Base-by-base conservation (phyloP, 108 stramenopile genomes). In the Stephanodiscus minutulus region DNA sequence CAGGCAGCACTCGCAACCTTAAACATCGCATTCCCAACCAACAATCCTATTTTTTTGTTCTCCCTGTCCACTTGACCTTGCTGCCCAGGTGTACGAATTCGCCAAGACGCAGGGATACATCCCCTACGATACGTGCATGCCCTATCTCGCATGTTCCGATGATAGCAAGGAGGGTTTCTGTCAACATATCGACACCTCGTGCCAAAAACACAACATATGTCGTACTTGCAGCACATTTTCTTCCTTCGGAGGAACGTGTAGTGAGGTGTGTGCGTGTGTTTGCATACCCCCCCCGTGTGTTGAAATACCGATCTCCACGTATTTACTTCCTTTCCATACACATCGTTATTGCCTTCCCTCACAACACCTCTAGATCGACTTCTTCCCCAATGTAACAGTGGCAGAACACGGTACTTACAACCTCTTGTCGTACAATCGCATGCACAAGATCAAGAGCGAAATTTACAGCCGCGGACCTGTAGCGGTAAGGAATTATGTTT, bases 381-480 rank as follows among this genome's bases (percentile, higher is more conserved):
- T 61, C 18, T 90, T 91, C 73, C 93, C 93, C 27, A 91, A 94
- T 79, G 91, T 89, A 29, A 90, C 92, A 1, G 75, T 96, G 27
- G 92, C 87, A 33, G 97, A 98, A 70, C 95, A 95, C 79, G 97
- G 97, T 59, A 78, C 79, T 22, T 91, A 91, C 55, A 64, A 73
- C 39, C 61, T 74, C 44, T 43, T 76, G 57, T 61, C 87, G 64
- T 46, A 72, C 15, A 83, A 85, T 35, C 82, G 81, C 13, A 57
- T 88, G 15, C 57, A 82, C 54, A 86, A 84, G 31, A 91, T 95
- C 70, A 92, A 88, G 85, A 86, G 90, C 11, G 97, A 98, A 82
- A 93, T 98, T 39, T 96, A 88, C 74, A 91, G 90, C 21, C 89
- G 96, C 27, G 97, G 97, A n/a, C 95, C 97, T 35, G 91, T 97